These are phyloP conservation scores for Pilaira anomala DNA, from an alignment of 192 early-diverging fungal species.

Conservation along the genomic window DNA sequence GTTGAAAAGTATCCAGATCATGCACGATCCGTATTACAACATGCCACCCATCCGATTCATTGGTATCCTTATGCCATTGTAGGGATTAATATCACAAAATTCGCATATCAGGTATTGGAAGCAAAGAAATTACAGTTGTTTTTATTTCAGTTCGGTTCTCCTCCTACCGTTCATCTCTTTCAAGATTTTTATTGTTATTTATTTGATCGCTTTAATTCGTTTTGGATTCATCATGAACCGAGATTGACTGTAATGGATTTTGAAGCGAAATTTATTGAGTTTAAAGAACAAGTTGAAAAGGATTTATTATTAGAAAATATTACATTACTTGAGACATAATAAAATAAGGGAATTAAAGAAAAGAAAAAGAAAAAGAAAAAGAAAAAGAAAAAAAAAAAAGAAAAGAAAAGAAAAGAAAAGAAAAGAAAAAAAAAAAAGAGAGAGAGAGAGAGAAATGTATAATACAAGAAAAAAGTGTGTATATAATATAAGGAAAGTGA, in stretches of 20 bases:
- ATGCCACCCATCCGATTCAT: constrained; percentile 56
- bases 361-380: not conserved
- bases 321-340: not conserved
- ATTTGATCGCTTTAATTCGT: constrained; percentile 60
- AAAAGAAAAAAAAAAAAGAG: not conserved
- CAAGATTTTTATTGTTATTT: constrained; percentile 76
- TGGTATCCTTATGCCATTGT: constrained; percentile 84
- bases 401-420: not conserved
- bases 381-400: not conserved
- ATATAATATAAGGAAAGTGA: not conserved
- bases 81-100: constrained; percentile 76
- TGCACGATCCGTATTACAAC: constrained; percentile 51
- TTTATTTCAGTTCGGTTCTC: constrained; percentile 57
- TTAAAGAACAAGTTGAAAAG: constrained; percentile 51
- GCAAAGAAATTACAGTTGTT: constrained; percentile 63
- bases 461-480: not conserved
- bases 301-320: constrained; percentile 28
- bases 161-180: constrained; percentile 40
- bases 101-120: constrained; percentile 55
- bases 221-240: constrained; percentile 58
- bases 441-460: too few species aligned
- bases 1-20: constrained; percentile 53
- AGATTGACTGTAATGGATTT: constrained; percentile 71
- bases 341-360: not conserved
- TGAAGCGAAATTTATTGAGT: constrained; percentile 56